Evolutionary conservation across 176 grass and related monocot species (phyloP).

Genomic region (Cocos nucifera): DNA sequence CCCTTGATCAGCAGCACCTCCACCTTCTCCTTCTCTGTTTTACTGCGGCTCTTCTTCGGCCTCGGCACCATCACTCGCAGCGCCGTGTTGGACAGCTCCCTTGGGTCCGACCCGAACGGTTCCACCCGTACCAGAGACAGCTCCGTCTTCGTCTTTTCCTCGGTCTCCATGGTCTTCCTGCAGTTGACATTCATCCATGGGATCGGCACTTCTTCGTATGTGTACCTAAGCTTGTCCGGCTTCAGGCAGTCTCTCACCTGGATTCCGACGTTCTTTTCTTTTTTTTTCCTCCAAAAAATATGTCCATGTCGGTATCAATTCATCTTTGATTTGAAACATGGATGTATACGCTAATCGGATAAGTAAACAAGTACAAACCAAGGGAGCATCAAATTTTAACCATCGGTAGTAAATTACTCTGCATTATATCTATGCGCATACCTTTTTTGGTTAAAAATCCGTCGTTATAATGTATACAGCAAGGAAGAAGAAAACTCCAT

Average conservation of each 20-base stretch:
- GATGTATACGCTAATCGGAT: no score
- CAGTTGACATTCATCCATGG: constrained; percentile 20
- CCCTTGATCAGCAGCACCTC: constrained; percentile 25
- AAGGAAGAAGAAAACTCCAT: no score
- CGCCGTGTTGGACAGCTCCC: not conserved
- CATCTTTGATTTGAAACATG: no score
- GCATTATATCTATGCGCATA: no score
- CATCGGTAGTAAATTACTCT: no score
- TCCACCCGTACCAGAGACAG: not conserved
- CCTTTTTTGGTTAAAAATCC: no score
- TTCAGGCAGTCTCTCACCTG: constrained; percentile 15
- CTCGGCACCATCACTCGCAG: constrained; percentile 24
- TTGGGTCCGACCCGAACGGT: constrained; percentile 13
- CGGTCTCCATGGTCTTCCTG: constrained; percentile 9
- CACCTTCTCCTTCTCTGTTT: constrained; percentile 25
- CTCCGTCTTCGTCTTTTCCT: not conserved
- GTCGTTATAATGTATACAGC: no score
- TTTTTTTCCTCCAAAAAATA: no score
- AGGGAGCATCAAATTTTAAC: no score
- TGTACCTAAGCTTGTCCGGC: constrained; percentile 16
- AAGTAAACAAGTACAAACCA: no score
- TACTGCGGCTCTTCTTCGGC: constrained; percentile 29
- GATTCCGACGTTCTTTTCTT: no score
- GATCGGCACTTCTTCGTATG: constrained; percentile 15
- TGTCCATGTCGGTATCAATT: no score